Conservation (phyloP, 1,284 basidiomycete species). For the Heimioporus retisporus region DNA sequence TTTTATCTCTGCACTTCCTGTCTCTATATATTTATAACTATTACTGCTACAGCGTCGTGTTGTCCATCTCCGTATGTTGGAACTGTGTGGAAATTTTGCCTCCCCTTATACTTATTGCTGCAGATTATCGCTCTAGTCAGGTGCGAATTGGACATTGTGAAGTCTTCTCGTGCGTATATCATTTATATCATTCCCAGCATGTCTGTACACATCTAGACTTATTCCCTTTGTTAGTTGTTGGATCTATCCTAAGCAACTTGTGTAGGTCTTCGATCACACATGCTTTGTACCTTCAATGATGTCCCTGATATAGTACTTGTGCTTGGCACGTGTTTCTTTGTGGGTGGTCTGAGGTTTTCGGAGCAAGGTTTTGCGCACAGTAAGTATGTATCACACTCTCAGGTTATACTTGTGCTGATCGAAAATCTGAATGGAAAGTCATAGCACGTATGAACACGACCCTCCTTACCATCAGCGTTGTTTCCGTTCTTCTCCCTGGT, state of each 20-base stretch:
- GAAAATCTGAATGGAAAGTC: slow-evolving; percentile 52
- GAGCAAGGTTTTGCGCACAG: slow-evolving; percentile 82
- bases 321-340: slow-evolving; percentile 85
- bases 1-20: slow-evolving; percentile 1
- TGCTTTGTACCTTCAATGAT: background rate
- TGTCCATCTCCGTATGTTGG: slow-evolving; percentile 75
- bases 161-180: slow-evolving; percentile 74
- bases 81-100: slow-evolving; percentile 14
- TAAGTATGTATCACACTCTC: slow-evolving; percentile 44
- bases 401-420: slow-evolving; percentile 5
- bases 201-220: slow-evolving; percentile 19
- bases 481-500: slow-evolving; percentile 84
- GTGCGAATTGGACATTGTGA: slow-evolving; percentile 86
- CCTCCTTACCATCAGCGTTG: slow-evolving; percentile 81
- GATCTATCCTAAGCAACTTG: slow-evolving; percentile 86
- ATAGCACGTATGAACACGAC: slow-evolving; percentile 86
- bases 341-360: slow-evolving; percentile 79
- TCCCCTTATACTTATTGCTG: slow-evolving; percentile 27
- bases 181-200: slow-evolving; percentile 18
- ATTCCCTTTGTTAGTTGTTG: slow-evolving; percentile 64
- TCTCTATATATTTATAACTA: background rate
- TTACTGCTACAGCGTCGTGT: slow-evolving; percentile 67
- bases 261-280: slow-evolving; percentile 51
- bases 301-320: slow-evolving; percentile 61
- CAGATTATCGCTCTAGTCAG: slow-evolving; percentile 86